Base-by-base conservation (phyloP, 2,329 filamentous ascomycete species). In the Stylonectria norvegica region DNA sequence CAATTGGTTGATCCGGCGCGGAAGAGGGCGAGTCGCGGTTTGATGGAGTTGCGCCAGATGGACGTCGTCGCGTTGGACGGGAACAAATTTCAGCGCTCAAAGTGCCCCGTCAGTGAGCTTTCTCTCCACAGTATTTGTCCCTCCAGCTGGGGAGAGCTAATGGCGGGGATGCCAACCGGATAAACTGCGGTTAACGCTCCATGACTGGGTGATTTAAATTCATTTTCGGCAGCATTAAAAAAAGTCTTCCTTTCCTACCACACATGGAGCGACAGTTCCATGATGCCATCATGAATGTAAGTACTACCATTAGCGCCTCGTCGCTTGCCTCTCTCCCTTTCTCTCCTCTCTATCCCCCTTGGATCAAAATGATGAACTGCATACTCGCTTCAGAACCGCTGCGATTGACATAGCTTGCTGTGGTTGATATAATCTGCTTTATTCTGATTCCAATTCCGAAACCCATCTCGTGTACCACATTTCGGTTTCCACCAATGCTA, bases 301-400 rank as follows among this genome's bases (percentile, higher is more conserved):
- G 65, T 67, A 19, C 28, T 19, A 29, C 12, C 7, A 11, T 20
- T 8, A 20, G 10, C 35, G 17, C 25, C 34, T 14, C 19, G 30
- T 9, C 25, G 19, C 18, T 16, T 33, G 18, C 34, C 40, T 27
- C 36, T 36, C 32, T 44, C 28, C 10, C 19, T 33, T 17, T 34
- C 40, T 55, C 43, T 43, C n/a, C n/a, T n/a, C n/a, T n/a, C n/a
- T n/a, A n/a, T n/a, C n/a, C n/a, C n/a, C n/a, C n/a, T n/a, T n/a
- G n/a, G n/a, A n/a, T n/a, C n/a, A n/a, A n/a, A n/a, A 64, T 71
- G 68, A 71, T 71, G 67, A 70, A 55, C 38, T 60, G 64, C 64
- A 65, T 61, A 53, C 45, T 66, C 64, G 65, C 65, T 67, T 69
- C 66, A 71, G 69, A 71, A 71, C 69, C 69, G 69, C 69, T 71